Percentiles rank a stretch among this genome's conserved stretches.
These are phyloP conservation scores for Gossypium bickii DNA, from an alignment of 345 rosid genomes.

Conservation along the genomic window DNA sequence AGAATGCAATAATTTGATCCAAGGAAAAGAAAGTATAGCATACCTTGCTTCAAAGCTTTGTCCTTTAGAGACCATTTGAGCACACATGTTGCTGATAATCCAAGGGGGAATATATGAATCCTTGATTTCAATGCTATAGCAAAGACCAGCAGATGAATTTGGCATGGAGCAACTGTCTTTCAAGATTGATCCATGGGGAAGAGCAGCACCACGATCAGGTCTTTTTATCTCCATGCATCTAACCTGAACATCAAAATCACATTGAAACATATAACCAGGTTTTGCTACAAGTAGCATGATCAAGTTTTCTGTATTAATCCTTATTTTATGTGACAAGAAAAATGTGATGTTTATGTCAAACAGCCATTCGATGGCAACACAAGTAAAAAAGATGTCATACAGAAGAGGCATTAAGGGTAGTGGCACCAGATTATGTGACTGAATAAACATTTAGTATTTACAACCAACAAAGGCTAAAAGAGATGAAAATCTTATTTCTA, in stretches of 20 bases:
- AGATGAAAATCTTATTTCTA: not conserved
- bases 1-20: not conserved
- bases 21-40: conserved; percentile 8
- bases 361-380: not conserved
- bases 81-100: conserved; percentile 68
- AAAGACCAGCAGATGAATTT: conserved; percentile 26
- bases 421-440: not conserved
- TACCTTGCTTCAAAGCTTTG: conserved; percentile 78
- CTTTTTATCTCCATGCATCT: conserved; percentile 63
- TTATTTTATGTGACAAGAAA: not conserved
- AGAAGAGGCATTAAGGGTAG: not conserved
- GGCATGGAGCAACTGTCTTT: conserved; percentile 23
- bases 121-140: conserved; percentile 60
- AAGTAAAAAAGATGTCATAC: not conserved
- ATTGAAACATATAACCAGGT: conserved; percentile 6
- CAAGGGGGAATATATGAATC: conserved; percentile 76
- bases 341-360: not conserved
- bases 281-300: conserved; percentile 6
- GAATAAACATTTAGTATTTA: not conserved
- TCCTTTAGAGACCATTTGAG: conserved; percentile 47
- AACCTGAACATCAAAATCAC: conserved; percentile 46
- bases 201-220: conserved; percentile 31
- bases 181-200: conserved; percentile 19
- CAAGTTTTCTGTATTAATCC: not conserved
- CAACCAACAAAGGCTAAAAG: not conserved